Evolutionary conservation across 441 rosid genomes (phyloP).

Genomic region (Gossypium gossypioides): DNA sequence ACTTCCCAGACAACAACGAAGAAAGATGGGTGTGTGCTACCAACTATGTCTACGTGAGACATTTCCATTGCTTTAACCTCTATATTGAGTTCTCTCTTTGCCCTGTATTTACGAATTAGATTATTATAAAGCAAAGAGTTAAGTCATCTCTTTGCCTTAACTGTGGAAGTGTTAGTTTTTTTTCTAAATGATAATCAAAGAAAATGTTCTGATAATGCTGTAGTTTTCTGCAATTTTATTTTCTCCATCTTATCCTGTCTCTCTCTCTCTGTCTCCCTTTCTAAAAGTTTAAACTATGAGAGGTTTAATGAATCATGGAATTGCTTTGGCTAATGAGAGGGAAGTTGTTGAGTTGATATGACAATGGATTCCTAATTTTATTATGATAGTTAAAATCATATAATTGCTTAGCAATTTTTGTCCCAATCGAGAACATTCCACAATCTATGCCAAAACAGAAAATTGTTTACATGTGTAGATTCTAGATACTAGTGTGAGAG

Average conservation of each 20-base stretch:
- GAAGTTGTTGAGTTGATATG: slow-evolving; percentile 3
- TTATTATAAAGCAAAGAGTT: neutral
- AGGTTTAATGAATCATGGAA: neutral
- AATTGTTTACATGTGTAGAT: neutral
- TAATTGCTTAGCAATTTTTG: neutral
- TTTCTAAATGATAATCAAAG: neutral
- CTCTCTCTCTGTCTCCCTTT: neutral
- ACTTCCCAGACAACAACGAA: slow-evolving; percentile 65
- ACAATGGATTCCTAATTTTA: neutral
- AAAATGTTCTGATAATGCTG: neutral
- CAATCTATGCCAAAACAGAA: neutral
- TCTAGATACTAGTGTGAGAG: slow-evolving; percentile 8
- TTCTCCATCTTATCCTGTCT: neutral
- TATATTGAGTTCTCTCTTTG: neutral
- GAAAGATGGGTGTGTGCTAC: slow-evolving; percentile 58
- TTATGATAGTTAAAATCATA: neutral
- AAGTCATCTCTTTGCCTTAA: neutral
- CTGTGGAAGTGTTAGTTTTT: neutral
- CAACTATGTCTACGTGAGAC: slow-evolving; percentile 5
- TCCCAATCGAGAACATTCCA: neutral
- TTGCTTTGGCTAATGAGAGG: neutral
- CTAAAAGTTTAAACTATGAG: neutral
- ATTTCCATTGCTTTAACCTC: slow-evolving; percentile 4
- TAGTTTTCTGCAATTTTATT: neutral
- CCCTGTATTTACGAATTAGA: neutral